Percentiles rank a stretch among this genome's conserved stretches.
Evolutionary conservation across 768 basidiomycete species (phyloP).

Genomic region (Podaxis rugospora): DNA sequence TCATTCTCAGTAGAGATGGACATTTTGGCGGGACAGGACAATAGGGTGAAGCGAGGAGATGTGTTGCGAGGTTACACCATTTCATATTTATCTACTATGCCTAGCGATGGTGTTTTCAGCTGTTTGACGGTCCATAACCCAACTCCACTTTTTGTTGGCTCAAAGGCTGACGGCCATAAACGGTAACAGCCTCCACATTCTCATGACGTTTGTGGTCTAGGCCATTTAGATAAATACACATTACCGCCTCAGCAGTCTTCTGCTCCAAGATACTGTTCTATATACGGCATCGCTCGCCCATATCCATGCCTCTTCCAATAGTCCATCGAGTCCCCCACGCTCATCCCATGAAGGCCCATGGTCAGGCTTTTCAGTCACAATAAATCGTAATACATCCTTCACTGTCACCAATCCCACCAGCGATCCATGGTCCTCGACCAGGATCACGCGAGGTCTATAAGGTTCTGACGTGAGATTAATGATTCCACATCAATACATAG

Average conservation of each 20-base stretch:
- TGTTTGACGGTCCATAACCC: slow-evolving; percentile 8
- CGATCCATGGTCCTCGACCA: slow-evolving; percentile 83
- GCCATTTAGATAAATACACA: slow-evolving; percentile 11
- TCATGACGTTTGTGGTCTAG: slow-evolving; percentile 1
- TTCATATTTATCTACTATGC: not conserved
- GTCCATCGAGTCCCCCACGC: slow-evolving; percentile 58
- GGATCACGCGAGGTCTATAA: slow-evolving; percentile 87
- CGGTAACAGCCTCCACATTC: not conserved
- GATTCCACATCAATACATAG: slow-evolving; percentile 3
- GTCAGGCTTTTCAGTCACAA: slow-evolving; percentile 52
- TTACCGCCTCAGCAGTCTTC: slow-evolving; percentile 31
- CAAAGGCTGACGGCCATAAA: not conserved
- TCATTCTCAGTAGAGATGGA: slow-evolving; percentile 21
- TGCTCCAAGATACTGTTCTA: slow-evolving; percentile 32
- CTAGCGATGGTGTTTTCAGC: slow-evolving; percentile 1
- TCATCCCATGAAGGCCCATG: slow-evolving; percentile 56
- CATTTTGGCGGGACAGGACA: not conserved
- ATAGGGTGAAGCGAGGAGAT: not conserved
- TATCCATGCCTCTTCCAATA: slow-evolving; percentile 59
- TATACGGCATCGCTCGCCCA: slow-evolving; percentile 39
- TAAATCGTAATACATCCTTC: slow-evolving; percentile 92
- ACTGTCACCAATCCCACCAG: slow-evolving; percentile 89
- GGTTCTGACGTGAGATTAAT: slow-evolving; percentile 6
- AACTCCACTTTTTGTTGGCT: slow-evolving; percentile 11
- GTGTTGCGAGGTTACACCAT: not conserved